Evolutionary conservation across 331 rosid genomes (phyloP).

Genomic region (Saraca asoca): DNA sequence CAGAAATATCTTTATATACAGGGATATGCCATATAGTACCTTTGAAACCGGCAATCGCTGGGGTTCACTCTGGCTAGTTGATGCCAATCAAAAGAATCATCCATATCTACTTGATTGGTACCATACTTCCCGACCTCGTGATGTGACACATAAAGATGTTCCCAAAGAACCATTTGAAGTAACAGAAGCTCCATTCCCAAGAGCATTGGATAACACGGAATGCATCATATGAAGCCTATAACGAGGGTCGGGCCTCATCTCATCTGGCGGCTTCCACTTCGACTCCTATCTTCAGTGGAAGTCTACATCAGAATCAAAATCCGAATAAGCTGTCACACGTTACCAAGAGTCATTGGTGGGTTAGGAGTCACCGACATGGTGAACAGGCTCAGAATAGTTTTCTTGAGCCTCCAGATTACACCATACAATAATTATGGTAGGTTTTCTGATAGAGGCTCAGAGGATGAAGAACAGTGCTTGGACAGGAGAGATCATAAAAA

Average conservation of each 20-base stretch:
- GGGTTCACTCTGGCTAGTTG: slow-evolving; percentile 62
- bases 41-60: slow-evolving; percentile 50
- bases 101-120: slow-evolving; percentile 88
- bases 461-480: slow-evolving; percentile 48
- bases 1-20: slow-evolving; percentile 40
- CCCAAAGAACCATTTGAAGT: slow-evolving; percentile 47
- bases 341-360: slow-evolving; percentile 73
- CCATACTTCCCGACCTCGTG: slow-evolving; percentile 56
- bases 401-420: slow-evolving; percentile 80
- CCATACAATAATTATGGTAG: slow-evolving; percentile 38
- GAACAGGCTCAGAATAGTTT: slow-evolving; percentile 67
- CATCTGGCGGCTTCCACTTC: slow-evolving; percentile 75
- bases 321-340: slow-evolving; percentile 29
- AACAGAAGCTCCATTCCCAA: slow-evolving; percentile 43
- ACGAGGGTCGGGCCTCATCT: slow-evolving; percentile 47
- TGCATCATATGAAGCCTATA: slow-evolving; percentile 48
- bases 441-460: slow-evolving; percentile 62
- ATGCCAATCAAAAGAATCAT: slow-evolving; percentile 60
- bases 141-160: slow-evolving; percentile 25
- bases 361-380: slow-evolving; percentile 41
- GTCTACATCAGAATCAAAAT: slow-evolving; percentile 45
- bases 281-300: slow-evolving; percentile 59
- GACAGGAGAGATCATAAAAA: slow-evolving; percentile 49
- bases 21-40: slow-evolving; percentile 47
- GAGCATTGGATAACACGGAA: slow-evolving; percentile 46